phyloP scores from a whole-genome alignment of 441 rosid species.

The Hura crepitans region DNA sequence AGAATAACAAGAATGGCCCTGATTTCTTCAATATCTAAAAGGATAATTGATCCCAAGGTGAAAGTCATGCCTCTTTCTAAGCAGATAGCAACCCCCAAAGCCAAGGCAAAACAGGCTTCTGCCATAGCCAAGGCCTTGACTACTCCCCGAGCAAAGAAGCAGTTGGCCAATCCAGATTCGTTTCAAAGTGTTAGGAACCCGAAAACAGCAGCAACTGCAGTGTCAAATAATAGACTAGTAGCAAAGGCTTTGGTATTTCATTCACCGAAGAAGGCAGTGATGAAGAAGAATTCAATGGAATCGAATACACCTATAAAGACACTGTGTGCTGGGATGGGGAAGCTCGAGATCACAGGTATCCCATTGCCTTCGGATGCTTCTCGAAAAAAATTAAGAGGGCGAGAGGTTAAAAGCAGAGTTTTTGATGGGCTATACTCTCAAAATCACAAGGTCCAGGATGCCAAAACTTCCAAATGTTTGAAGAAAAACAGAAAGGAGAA shows the following conservation, averaged over 20 bases:
- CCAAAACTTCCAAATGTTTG: slow-evolving; percentile 30
- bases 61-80: slow-evolving; percentile 32
- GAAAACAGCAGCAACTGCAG: slow-evolving; percentile 31
- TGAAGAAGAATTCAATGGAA: slow-evolving; percentile 50
- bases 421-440: slow-evolving; percentile 50
- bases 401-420: slow-evolving; percentile 90
- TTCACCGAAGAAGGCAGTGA: slow-evolving; percentile 66
- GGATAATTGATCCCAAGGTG: slow-evolving; percentile 43
- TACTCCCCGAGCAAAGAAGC: slow-evolving; percentile 43
- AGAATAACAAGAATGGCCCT: slow-evolving; percentile 61
- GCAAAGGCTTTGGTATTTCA: slow-evolving; percentile 71
- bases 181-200: slow-evolving; percentile 66
- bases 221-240: slow-evolving; percentile 38
- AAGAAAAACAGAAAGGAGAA: slow-evolving; percentile 35
- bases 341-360: slow-evolving; percentile 49
- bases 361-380: slow-evolving; percentile 33
- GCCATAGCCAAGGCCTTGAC: slow-evolving; percentile 49
- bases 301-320: slow-evolving; percentile 43
- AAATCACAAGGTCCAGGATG: slow-evolving; percentile 33
- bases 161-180: slow-evolving; percentile 44
- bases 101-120: slow-evolving; percentile 33
- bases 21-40: slow-evolving; percentile 66
- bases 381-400: slow-evolving; percentile 41
- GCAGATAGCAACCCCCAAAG: slow-evolving; percentile 38
- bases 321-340: slow-evolving; percentile 55